Evolutionary conservation across 2,329 filamentous ascomycete genomes (phyloP), one percentile per base, ranked within the genome.

Genomic region (Aspergillus sp.): DNA sequence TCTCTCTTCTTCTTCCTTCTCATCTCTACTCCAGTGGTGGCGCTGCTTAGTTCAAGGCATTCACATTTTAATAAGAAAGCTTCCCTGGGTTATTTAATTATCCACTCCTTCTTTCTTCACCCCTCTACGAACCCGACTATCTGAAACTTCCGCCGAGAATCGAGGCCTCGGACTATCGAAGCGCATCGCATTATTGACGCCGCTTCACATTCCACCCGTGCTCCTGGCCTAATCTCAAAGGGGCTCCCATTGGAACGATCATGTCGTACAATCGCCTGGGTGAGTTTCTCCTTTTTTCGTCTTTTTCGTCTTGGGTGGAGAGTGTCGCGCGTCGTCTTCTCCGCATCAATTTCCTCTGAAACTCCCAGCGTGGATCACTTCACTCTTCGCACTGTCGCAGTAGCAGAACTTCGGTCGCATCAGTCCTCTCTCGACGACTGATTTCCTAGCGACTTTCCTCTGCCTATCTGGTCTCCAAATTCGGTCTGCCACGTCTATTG

Each of bases 211-310:
- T 62, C 61, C 57, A 55, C 45, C 49, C 14, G 46, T 49, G 48
- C 60, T 64, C 60, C 64, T 65, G 58, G 57, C 60, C 61, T 62
- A 67, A 66, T 68, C 60, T 65, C 62, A 56, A 58, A 56, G 61
- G 57, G 58, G 50, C 50, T 57, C 60, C 58, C 52, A 52, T 54
- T 62, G 59, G 53, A 48, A 57, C 41, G 49, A 56, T 56, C 36
- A 72, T 66, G 66, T 88, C 89, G 69, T 90, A 90, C 77, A 88
- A 89, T 77, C 84, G 85, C 64, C 73, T 89, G 79, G 84, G 86
- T 83, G 80, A 76, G 83, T 83, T 52, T 55, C 55, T 55, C 64
- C 58, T 60, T 61, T 55, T 57, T 45, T 48, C 19, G 16, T 49
- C 35, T 19, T 45, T 3, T n/a, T 35, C n/a, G 10, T 30, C n/a